A percentile compares a stretch with the other conserved stretches of the same genome.
These are phyloP conservation scores for Ganoderma leucocontextum DNA, from an alignment of 1,284 basidiomycete genomes.

Conservation along the genomic window DNA sequence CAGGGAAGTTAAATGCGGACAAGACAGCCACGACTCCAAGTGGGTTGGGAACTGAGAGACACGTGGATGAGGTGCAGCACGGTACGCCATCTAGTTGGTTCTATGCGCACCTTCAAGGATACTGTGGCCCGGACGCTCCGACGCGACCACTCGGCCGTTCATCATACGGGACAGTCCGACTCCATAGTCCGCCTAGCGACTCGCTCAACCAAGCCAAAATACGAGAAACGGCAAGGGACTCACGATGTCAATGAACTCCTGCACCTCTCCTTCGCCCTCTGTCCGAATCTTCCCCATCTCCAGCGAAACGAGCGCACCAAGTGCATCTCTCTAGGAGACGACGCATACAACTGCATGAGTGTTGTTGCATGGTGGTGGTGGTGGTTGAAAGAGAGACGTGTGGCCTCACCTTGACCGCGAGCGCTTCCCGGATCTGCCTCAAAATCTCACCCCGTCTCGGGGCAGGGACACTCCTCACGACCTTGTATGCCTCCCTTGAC, in stretches of 20 bases:
- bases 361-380: background rate
- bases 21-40: slow-evolving; percentile 92
- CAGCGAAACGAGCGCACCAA: slow-evolving; percentile 86
- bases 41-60: slow-evolving; percentile 82
- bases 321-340: slow-evolving; percentile 67
- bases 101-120: slow-evolving; percentile 78
- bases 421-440: slow-evolving; percentile 85
- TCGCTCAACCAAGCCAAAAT: background rate
- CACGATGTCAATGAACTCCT: slow-evolving; percentile 95
- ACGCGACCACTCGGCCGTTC: slow-evolving; percentile 86
- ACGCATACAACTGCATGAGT: slow-evolving; percentile 10
- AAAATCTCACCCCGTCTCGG: slow-evolving; percentile 90
- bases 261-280: slow-evolving; percentile 94
- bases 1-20: slow-evolving; percentile 95
- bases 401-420: slow-evolving; percentile 74
- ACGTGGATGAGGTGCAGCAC: background rate
- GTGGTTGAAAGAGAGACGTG: slow-evolving; percentile 1
- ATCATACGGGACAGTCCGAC: slow-evolving; percentile 92
- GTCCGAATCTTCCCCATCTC: slow-evolving; percentile 97
- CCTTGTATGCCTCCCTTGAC: slow-evolving; percentile 74
- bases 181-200: slow-evolving; percentile 67
- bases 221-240: slow-evolving; percentile 34
- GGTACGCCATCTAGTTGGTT: background rate
- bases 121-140: slow-evolving; percentile 89
- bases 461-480: slow-evolving; percentile 83